A percentile compares a stretch with the other conserved stretches of the same genome.
Conservation (phyloP, 345 rosid genomes). For the Hibiscus syriacus region DNA sequence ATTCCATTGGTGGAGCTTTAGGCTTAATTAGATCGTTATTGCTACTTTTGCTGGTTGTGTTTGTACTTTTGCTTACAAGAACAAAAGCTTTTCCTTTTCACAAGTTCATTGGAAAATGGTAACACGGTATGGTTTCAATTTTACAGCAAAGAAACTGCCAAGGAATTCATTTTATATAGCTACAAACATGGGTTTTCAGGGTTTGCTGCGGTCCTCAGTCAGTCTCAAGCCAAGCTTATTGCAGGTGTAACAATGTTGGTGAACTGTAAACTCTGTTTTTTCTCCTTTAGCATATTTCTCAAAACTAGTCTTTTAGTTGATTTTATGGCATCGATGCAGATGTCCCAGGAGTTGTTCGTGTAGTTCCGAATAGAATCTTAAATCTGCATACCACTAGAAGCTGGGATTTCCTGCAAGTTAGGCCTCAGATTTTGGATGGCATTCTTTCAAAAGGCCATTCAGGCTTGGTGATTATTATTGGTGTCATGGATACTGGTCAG, state of each 20-base stretch:
- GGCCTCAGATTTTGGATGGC: conserved; percentile 23
- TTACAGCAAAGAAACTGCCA: conserved; percentile 47
- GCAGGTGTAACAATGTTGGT: conserved; percentile 46
- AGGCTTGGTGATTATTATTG: conserved; percentile 43
- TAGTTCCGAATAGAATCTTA: conserved; percentile 32
- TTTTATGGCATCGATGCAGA: conserved; percentile 20
- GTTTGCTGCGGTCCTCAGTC: conserved; percentile 41
- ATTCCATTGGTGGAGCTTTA: not conserved
- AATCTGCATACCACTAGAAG: conserved; percentile 46
- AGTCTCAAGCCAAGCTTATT: conserved; percentile 39
- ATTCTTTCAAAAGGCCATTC: conserved; percentile 32
- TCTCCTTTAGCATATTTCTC: not conserved
- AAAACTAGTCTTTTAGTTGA: not conserved
- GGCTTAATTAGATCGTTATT: not conserved
- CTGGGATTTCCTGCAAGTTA: conserved; percentile 50
- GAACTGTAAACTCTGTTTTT: conserved; percentile 23
- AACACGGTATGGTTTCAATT: conserved; percentile 10
- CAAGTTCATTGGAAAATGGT: not conserved
- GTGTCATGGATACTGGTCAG: conserved; percentile 48
- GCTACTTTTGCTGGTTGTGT: too few species aligned
- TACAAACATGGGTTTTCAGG: conserved; percentile 61
- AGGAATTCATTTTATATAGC: conserved; percentile 40
- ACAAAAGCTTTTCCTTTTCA: not conserved
- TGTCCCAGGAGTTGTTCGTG: conserved; percentile 36
- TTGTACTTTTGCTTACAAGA: not conserved